These are phyloP conservation scores for Colletotrichum acutatum DNA, from an alignment of 2,329 filamentous ascomycete genomes.

Conservation along the genomic window DNA sequence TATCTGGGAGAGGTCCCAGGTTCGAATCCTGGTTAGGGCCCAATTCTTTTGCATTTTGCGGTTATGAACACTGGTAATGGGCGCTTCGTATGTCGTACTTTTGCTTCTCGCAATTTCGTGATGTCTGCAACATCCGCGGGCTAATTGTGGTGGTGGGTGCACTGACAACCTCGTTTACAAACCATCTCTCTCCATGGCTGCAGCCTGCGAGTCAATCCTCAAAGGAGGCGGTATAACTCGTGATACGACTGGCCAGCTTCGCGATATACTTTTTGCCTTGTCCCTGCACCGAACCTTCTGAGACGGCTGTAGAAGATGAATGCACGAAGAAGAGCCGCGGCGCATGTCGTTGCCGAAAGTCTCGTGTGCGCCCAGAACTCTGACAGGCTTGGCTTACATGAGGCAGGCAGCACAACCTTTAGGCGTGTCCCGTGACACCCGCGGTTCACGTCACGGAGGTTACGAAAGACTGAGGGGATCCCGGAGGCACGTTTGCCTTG, in stretches of 20 bases:
- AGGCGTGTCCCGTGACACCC: neutral
- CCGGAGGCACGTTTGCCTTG: neutral
- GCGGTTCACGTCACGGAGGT: neutral
- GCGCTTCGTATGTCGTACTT: neutral
- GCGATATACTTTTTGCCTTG: neutral
- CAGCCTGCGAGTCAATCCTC: neutral
- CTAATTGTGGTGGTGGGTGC: neutral
- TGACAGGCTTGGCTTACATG: neutral
- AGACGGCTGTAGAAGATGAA: neutral
- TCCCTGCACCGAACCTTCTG: neutral
- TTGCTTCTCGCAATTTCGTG: neutral
- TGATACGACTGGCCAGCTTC: neutral
- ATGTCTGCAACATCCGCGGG: neutral
- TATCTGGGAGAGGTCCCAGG: slow-evolving; percentile 33
- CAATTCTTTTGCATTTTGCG: neutral
- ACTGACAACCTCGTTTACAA: neutral
- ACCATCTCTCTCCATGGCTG: neutral
- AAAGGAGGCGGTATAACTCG: neutral
- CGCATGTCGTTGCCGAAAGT: neutral
- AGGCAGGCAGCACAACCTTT: neutral
- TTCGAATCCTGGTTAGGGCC: slow-evolving; percentile 36
- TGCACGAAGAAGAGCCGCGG: neutral
- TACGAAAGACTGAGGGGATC: neutral
- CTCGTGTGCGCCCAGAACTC: neutral
- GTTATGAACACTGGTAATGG: neutral